phyloP scores from a whole-genome alignment of 345 rosid genomes.

The Aquilaria malaccensis region DNA sequence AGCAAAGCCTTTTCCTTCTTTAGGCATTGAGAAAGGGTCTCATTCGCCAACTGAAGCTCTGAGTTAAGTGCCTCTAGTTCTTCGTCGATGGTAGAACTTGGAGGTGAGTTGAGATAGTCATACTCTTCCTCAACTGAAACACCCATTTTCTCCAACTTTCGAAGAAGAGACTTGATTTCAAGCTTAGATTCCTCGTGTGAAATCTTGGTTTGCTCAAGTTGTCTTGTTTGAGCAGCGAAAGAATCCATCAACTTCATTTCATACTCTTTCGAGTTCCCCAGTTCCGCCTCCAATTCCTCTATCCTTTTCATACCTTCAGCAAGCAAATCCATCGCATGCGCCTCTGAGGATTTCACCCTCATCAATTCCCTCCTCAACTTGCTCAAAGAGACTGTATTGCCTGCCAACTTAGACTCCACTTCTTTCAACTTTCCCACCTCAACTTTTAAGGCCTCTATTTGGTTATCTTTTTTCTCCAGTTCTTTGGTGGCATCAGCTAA shows the following conservation, averaged over 20 bases:
- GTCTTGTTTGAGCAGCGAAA: slow-evolving; percentile 22
- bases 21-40: slow-evolving; percentile 17
- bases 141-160: slow-evolving; percentile 17
- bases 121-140: slow-evolving; percentile 8
- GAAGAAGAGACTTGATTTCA: slow-evolving; percentile 26
- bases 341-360: slow-evolving; percentile 16
- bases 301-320: slow-evolving; percentile 21
- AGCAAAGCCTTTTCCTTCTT: slow-evolving; percentile 26
- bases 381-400: slow-evolving; percentile 20
- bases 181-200: slow-evolving; percentile 39
- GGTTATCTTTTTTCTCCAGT: slow-evolving; percentile 32
- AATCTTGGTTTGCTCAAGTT: slow-evolving; percentile 39
- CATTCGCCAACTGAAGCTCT: slow-evolving; percentile 30
- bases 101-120: slow-evolving; percentile 17
- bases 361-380: slow-evolving; percentile 19
- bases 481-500: slow-evolving; percentile 20
- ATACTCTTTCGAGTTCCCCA: slow-evolving; percentile 25
- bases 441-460: slow-evolving; percentile 22
- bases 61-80: slow-evolving; percentile 23
- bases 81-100: slow-evolving; percentile 11
- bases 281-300: slow-evolving; percentile 36
- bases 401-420: slow-evolving; percentile 20
- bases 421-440: slow-evolving; percentile 22
- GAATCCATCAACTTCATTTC: slow-evolving; percentile 34
- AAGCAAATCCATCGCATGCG: slow-evolving; percentile 11